A percentile compares a stretch with the other conserved stretches of the same genome.
Evolutionary conservation across 257 asterid genomes (phyloP).

Genomic region (Lavandula angustifolia): DNA sequence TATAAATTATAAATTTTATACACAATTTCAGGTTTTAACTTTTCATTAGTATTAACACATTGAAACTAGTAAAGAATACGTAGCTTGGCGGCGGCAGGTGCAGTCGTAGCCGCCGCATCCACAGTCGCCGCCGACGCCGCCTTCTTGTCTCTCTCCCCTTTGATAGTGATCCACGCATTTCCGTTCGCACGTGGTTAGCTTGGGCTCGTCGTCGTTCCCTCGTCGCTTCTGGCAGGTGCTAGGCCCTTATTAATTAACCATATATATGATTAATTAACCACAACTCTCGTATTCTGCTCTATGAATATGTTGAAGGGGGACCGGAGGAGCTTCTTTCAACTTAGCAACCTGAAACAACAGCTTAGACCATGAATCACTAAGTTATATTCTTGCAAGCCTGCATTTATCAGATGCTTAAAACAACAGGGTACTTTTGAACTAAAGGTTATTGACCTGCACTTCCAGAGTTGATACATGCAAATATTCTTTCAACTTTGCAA

Average conservation of each 20-base stretch:
- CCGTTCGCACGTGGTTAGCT: constrained; percentile 26
- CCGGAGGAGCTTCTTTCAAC: constrained; percentile 68
- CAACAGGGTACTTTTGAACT: constrained; percentile 13
- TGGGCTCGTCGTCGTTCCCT: not conserved
- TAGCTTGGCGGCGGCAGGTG: not conserved
- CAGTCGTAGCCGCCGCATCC: constrained; percentile 3
- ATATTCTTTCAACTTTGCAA: constrained; percentile 46
- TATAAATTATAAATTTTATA: not conserved
- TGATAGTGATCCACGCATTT: not conserved
- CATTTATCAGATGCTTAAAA: constrained; percentile 18
- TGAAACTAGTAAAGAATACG: not conserved
- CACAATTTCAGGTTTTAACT: too few relatives aligned
- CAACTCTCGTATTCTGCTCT: constrained; percentile 59
- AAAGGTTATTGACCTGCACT: constrained; percentile 56
- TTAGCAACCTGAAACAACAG: constrained; percentile 70
- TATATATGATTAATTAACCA: too few relatives aligned
- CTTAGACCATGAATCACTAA: constrained; percentile 20
- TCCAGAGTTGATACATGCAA: constrained; percentile 56
- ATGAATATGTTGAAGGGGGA: constrained; percentile 81
- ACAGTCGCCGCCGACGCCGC: not conserved
- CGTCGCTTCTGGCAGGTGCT: constrained; percentile 21
- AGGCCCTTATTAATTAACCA: too few relatives aligned
- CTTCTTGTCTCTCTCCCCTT: not conserved
- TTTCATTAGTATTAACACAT: too few relatives aligned
- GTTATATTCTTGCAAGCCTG: constrained; percentile 8